Base-by-base conservation (phyloP, 1,284 basidiomycete genomes). In the Cutaneotrichosporon sp. region DNA sequence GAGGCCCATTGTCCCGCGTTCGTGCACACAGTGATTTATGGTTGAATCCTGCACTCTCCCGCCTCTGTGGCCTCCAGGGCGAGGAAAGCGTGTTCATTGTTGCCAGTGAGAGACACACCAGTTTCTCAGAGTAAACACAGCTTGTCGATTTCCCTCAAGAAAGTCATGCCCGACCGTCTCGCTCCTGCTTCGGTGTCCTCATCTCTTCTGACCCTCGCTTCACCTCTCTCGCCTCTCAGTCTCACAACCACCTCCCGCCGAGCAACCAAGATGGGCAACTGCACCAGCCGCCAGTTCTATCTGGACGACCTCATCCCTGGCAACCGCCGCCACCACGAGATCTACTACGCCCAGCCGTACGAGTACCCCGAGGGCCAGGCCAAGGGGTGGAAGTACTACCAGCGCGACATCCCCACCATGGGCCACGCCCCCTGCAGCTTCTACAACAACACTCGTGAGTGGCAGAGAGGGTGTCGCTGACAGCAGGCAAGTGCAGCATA, bases 261-360 rank as follows among this genome's bases (percentile, higher is more conserved):
- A 42, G 38, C 18, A 18, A 42, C 38, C 18, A n/a, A 18, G 18
- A 42, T 42, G 38, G 38, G 38, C 25, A 50, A n/a, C 47, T 50
- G 47, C 47, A 27, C 18, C 25, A 29, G 18, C 25, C 24, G 47
- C 47, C 25, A 50, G 25, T n/a, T 50, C 47, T 50, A 50, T n/a
- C 24, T 27, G 13, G 47, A 50, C 18, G 47, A 50, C 27, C 18
- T 29, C 5, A 27, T 50, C 18, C 47, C 47, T 3, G 25, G 25
- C 14, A 50, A 50, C 47, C 47, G 47, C 47, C 24, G 7, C 7
- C 27, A 16, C 25, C 47, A 50, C 18, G 14, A n/a, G 25, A 10
- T n/a, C 25, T 50, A 50, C 25, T 50, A 31, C 47, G 25, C 4
- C 7, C 47, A 29, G 2, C 47, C 47, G 5, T 50, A 20, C 18